Base-by-base conservation (phyloP, 306 rosid genomes). In the Sophora flavescens region DNA sequence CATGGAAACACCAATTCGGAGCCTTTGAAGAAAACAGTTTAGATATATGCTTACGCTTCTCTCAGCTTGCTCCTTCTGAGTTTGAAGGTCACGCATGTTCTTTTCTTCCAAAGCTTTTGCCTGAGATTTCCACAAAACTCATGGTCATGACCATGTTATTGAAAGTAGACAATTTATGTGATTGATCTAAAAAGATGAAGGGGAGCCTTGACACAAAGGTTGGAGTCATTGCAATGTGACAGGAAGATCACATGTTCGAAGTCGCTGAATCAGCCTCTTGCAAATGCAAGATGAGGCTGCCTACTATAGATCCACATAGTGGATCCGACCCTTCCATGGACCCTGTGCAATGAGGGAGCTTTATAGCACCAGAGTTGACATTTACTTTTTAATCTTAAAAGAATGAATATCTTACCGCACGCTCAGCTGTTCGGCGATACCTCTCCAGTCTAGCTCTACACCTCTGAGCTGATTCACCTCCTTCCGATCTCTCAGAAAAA, bases 401-500 rank as follows among this genome's bases (percentile, higher is more conserved):
- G 32, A 30, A 3, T 75, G 63, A 51, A 66, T 69, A 75, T 75
- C 92, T 63, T 92, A 95, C 99, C 3, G 97, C 99, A 30, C 97
- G 97, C 54, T 92, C 99, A 5, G 93, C 88, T 75, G 97, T 95
- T 77, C 99, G 89, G 33, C 85, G 93, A 81, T 91, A 84, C 75
- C 99, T 91, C 88, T 95, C 99, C 72, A 91, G 72, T 80, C 97
- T 90, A 78, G 99, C 97, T 86, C 92, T 95, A 86, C 91, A 90
- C 82, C 99, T 90, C 88, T 91, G 93, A 68, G 97, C 96, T 36
- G 99, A 89, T 85, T 95, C 99, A 71, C 89, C 96, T 77, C 87
- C 92, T 68, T 84, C 97, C 53, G 86, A 84, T 86, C 92, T 84
- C 85, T 84, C 97, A 80, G 86, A 11, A 68, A 76, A 76, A 72